Evolutionary conservation across 805 yeast species (phyloP).

Genomic region (Lachancea sp.): DNA sequence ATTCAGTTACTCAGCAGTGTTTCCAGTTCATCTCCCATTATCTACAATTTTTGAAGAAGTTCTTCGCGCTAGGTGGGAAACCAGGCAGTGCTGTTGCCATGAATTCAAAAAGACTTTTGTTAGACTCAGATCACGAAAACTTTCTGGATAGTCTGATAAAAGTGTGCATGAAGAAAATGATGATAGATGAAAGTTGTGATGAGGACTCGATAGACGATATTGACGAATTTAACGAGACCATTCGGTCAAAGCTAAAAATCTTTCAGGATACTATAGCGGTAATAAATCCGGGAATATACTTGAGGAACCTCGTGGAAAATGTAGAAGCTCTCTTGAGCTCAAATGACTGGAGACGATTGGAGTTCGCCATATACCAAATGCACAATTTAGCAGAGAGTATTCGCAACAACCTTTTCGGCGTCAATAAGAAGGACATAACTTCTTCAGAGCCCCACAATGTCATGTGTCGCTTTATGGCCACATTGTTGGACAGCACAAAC

Average conservation of each 20-base stretch:
- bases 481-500: constrained; percentile 28
- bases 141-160: constrained; percentile 58
- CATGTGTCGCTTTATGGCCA: constrained; percentile 26
- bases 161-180: constrained; percentile 70
- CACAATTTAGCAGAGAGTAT: constrained; percentile 72
- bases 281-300: constrained; percentile 53
- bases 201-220: constrained; percentile 69
- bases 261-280: constrained; percentile 79
- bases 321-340: constrained; percentile 38
- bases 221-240: constrained; percentile 70
- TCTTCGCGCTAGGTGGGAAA: constrained; percentile 35
- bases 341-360: constrained; percentile 72
- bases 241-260: constrained; percentile 59
- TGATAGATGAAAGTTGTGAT: constrained; percentile 68
- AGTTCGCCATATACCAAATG: constrained; percentile 80
- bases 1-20: constrained; percentile 79
- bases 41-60: constrained; percentile 61
- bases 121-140: constrained; percentile 38
- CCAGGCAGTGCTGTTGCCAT: constrained; percentile 35
- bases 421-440: constrained; percentile 59
- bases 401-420: constrained; percentile 66
- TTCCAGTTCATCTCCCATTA: constrained; percentile 76
- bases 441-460: constrained; percentile 59
- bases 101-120: constrained; percentile 31
- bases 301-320: constrained; percentile 54